Conservation (phyloP, 1,284 basidiomycete genomes). For the Clitocybe nebularis region DNA sequence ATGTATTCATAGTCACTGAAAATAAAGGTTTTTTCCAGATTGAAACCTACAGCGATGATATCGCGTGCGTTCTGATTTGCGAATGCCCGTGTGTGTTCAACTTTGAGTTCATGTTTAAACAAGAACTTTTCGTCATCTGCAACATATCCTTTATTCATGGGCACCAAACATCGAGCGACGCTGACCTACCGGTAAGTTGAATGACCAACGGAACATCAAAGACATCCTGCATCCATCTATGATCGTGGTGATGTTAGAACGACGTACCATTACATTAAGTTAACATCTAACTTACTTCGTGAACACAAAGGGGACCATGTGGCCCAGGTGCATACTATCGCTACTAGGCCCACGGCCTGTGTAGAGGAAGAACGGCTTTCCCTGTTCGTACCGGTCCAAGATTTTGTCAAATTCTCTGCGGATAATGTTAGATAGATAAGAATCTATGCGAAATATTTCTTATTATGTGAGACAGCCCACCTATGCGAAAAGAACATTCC, state of each 20-base stretch:
- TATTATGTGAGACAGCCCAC: slow-evolving; percentile 40
- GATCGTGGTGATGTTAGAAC: slow-evolving; percentile 4
- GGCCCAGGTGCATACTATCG: slow-evolving; percentile 97
- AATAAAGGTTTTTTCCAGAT: slow-evolving; percentile 93
- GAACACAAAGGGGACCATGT: slow-evolving; percentile 97
- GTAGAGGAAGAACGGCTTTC: slow-evolving; percentile 97
- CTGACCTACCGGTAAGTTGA: slow-evolving; percentile 76
- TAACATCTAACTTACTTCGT: slow-evolving; percentile 78
- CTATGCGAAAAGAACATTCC: slow-evolving; percentile 99
- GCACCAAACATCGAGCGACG: too few relatives aligned
- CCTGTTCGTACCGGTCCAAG: slow-evolving; percentile 92
- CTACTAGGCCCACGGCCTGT: slow-evolving; percentile 96
- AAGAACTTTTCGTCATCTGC: slow-evolving; percentile 99
- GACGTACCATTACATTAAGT: not conserved
- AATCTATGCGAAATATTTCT: too few relatives aligned
- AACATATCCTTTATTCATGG: not conserved
- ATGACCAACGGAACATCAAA: slow-evolving; percentile 94
- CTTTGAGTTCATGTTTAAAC: slow-evolving; percentile 91
- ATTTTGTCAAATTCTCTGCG: slow-evolving; percentile 90
- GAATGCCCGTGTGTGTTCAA: slow-evolving; percentile 86
- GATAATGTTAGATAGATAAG: not conserved
- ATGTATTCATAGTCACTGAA: slow-evolving; percentile 92
- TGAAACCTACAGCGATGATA: slow-evolving; percentile 96
- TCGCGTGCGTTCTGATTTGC: slow-evolving; percentile 87
- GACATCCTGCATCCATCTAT: slow-evolving; percentile 93